These are phyloP conservation scores for Xerocomellus intermedius DNA, from an alignment of 768 basidiomycete genomes.

Conservation along the genomic window DNA sequence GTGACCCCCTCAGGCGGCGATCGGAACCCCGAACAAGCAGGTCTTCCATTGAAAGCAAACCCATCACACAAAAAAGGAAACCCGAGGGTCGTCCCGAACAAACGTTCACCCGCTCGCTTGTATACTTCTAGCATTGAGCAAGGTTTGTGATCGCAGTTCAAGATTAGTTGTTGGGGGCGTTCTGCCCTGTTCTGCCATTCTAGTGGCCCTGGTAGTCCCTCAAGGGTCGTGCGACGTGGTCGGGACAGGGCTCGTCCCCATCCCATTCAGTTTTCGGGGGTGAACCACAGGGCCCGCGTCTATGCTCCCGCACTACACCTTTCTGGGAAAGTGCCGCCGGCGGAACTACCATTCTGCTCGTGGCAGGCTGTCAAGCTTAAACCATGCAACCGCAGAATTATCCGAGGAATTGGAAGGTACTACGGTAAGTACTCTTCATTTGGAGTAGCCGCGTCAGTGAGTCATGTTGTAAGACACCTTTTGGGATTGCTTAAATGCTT, in stretches of 20 bases:
- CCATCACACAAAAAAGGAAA: neutral
- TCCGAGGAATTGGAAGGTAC: neutral
- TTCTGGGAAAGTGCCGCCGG: conserved; percentile 1
- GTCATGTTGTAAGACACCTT: neutral
- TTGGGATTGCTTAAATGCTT: neutral
- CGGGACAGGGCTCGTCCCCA: conserved; percentile 1
- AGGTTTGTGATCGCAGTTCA: conserved; percentile 6
- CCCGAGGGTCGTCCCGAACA: neutral
- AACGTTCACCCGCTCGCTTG: neutral
- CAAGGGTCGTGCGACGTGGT: neutral
- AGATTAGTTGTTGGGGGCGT: neutral
- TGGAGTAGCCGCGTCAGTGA: neutral
- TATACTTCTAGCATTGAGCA: neutral
- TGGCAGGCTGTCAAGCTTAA: conserved; percentile 6
- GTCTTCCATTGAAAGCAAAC: conserved; percentile 2
- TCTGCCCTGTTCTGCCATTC: neutral
- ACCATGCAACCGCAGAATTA: neutral
- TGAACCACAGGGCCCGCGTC: neutral
- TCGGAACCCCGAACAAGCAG: conserved; percentile 15
- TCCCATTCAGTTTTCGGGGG: neutral
- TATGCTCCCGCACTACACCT: neutral
- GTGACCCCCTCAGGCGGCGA: neutral
- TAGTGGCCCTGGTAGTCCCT: conserved; percentile 6
- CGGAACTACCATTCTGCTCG: neutral
- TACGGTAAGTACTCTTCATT: neutral